Evolutionary conservation across 805 yeast genomes (phyloP), one percentile per base, ranked within the genome.

Genomic region (Komagataella mondaviorum): DNA sequence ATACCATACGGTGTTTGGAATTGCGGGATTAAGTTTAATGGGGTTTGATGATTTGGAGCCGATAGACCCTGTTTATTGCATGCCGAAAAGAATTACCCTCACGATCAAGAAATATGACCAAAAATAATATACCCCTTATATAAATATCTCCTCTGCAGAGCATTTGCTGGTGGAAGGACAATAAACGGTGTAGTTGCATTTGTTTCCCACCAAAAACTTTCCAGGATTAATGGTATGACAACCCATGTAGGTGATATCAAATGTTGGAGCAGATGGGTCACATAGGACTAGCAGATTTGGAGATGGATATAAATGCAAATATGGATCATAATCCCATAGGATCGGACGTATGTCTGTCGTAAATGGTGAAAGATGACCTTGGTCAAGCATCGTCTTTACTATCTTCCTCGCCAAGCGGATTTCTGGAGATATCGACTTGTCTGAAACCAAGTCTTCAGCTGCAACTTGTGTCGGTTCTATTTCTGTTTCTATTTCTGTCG

Each of bases 1-100:
- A 0, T 93, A 80, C 62, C 99, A 93, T 63, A 93, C 99, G 0
- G 72, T 83, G 16, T 93, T 93, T 66, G 96, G 96, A 0, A 68
- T 91, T 18, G 84, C 96, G 0, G 99, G 96, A 0, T 70, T 93
- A 53, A 82, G 95, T 60, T 66, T 93, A 51, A 71, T 90, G 66
- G 85, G 85, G 2, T 77, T 67, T 52, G 80, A 78, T 16, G 68
- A 71, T 48, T 68, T 91, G 23, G 73, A 66, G n/a, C 70, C 72
- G 4, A 78, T 93, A 6, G 91, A 89, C 64, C 96, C 99, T 0
- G 74, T 83, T 3, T 90, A 88, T 64, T 91, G 98, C 61, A 73
- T 93, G 73, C 96, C 97, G 3, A 56, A 53, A n/a, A 56, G 60
- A 3, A 63, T 74, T 1, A 71, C 81, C 5, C 55, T 22, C 6